Base-by-base conservation (phyloP, 2,329 filamentous ascomycete genomes). In the Xylaria sp. region DNA sequence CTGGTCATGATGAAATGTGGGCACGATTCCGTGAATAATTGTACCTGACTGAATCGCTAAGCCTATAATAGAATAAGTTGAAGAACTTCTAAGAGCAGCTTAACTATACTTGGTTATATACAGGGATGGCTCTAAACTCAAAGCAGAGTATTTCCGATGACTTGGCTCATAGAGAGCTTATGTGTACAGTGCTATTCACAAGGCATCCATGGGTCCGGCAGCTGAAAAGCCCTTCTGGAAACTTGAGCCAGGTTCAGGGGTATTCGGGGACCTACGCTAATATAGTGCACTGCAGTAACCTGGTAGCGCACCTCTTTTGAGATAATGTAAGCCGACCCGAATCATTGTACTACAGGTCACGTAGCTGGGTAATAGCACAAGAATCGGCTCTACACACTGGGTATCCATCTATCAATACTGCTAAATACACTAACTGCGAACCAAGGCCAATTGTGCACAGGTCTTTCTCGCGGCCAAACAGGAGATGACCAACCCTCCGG, bases 161-260 rank as follows among this genome's bases (percentile, higher is more conserved):
- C 59, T 31, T 65, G 28, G 51, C 46, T 49, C 40, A 64, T 40
- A 49, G 23, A 23, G 23, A 23, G 48, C 23, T 31, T 66, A 56
- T 56, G 46, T 46, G 48, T 56, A 40, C 59, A 61, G 38, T 62
- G 20, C 26, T 56, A 20, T 60, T 26, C n/a, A 44, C 20, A 17
- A 20, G 36, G 31, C 6, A 40, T 17, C 49, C 54, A 40, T 65
- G 57, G 66, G 56, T 59, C 66, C 54, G 59, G 67, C 65, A 70
- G 38, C 66, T 63, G 42, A 58, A 66, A 58, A 66, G 42, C 46
- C 49, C 28, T 28, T 56, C 46, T 53, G 28, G 36, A 40, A 67
- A 48, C 38, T 4, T 48, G 59, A 40, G 58, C 67, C 51, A 42
- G 65, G 51, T 67, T 67, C 67, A 70, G 67, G 67, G 67, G 67